Conservation (phyloP, 768 basidiomycete genomes). For the Antrodiella citrinella region DNA sequence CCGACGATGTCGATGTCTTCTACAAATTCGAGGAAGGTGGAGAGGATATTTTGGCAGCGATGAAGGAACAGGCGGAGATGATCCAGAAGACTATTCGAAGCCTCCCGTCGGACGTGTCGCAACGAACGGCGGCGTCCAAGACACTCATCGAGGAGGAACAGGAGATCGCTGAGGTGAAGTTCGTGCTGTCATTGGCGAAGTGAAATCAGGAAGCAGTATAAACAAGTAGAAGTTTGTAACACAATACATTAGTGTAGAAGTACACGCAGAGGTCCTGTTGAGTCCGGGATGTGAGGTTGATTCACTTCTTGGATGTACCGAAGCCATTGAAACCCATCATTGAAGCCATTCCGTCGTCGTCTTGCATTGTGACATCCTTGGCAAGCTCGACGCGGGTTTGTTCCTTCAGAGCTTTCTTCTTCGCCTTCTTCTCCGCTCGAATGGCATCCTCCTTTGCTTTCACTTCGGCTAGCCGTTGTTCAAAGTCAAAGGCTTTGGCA, state of each 20-base stretch:
- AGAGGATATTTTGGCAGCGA: slow-evolving; percentile 54
- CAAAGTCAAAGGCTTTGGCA: slow-evolving; percentile 93
- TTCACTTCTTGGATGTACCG: slow-evolving; percentile 75
- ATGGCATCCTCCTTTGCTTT: slow-evolving; percentile 60
- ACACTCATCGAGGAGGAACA: slow-evolving; percentile 81
- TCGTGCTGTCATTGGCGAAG: slow-evolving; percentile 60
- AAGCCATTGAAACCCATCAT: slow-evolving; percentile 94
- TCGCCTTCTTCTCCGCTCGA: slow-evolving; percentile 68
- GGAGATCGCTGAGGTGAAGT: slow-evolving; percentile 74
- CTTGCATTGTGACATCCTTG: slow-evolving; percentile 37
- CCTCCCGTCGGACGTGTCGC: slow-evolving; percentile 52
- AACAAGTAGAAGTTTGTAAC: neutral
- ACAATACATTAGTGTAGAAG: slow-evolving; percentile 10
- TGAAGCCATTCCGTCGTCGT: slow-evolving; percentile 59
- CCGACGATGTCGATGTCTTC: slow-evolving; percentile 87
- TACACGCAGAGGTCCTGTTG: slow-evolving; percentile 20
- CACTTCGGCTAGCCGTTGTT: slow-evolving; percentile 78
- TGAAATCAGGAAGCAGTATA: slow-evolving; percentile 22
- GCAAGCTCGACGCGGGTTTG: slow-evolving; percentile 59
- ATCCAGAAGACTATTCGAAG: slow-evolving; percentile 71
- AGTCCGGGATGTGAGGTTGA: neutral
- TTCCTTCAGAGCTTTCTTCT: slow-evolving; percentile 74
- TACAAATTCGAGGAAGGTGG: slow-evolving; percentile 75
- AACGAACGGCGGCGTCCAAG: slow-evolving; percentile 38
- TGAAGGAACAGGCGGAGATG: slow-evolving; percentile 56